Base-by-base conservation (phyloP, 306 rosid genomes). In the Glycine soja region DNA sequence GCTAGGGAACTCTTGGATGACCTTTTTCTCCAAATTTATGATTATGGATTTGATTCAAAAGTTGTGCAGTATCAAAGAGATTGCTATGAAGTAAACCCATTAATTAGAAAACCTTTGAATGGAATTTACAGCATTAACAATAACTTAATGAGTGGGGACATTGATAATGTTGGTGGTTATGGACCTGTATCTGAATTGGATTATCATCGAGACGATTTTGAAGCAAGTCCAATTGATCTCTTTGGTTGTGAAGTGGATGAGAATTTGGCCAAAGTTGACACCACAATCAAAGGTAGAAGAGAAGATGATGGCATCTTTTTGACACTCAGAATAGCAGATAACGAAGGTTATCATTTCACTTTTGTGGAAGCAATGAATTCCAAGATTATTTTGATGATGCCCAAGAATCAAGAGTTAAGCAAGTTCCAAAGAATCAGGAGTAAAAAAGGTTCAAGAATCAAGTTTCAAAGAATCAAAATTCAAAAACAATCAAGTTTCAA, bases 301-400 rank as follows among this genome's bases (percentile, higher is more conserved):
- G 99, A 87, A 40, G 92, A 92, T 6, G 91, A 91, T 40, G 97
- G 86, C 65, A 72, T 96, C 86, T 96, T 96, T 78, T 84, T 96
- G 62, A 92, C 98, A 88, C 91, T 96, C 89, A 90, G 98, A 89
- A 90, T 90, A 85, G 88, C 91, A 67, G 99, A 96, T 77, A 88
- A 88, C 75, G 97, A 96, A 88, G 99, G 99, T 93, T 63, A 61
- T 88, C 62, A n/a, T 87, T 69, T 72, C 40, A 8, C 34, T 59
- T n/a, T n/a, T n/a, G n/a, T n/a, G n/a, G n/a, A n/a, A n/a, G n/a
- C n/a, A n/a, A n/a, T n/a, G n/a, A n/a, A n/a, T n/a, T n/a, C n/a
- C n/a, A n/a, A n/a, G n/a, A n/a, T n/a, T n/a, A n/a, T n/a, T n/a
- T n/a, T n/a, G n/a, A n/a, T n/a, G n/a, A n/a, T n/a, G n/a, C n/a